Base-by-base conservation (phyloP, 495 filamentous ascomycete species). In the Sordaria brevicollis region DNA sequence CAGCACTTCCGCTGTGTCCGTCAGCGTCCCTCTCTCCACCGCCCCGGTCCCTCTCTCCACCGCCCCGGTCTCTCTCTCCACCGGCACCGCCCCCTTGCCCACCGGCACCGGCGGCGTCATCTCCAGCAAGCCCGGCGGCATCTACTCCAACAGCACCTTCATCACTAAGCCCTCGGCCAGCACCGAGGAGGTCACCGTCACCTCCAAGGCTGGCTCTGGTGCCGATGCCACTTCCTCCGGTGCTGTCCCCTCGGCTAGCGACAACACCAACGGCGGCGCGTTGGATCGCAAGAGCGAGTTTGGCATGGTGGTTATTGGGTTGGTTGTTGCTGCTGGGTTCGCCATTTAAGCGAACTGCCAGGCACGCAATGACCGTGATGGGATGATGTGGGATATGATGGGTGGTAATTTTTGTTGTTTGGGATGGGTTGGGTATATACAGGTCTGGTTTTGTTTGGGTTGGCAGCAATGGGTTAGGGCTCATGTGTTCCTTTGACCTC, bases 11-110 rank as follows among this genome's bases (percentile, higher is more conserved):
- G 17, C 69, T n/a, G 67, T 35, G 79, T 67, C 86, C 86, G 36
- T 82, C 84, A 21, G 85, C 86, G 70, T 83, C 37, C 19, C 33
- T 67, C 6, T 62, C 25, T 67, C 66, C 17, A 67, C 66, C 25
- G 21, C 35, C 21, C 35, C 66, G 38, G 35, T 43, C 66, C 2
- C 35, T 29, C 66, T 67, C n/a, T 67, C 66, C 17, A 67, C 66
- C 25, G 21, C 35, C 21, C 35, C 66, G 38, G 35, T 43, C 66
- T 4, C 35, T 29, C 66, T 67, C n/a, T 49, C 25, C 19, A 67
- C 66, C 66, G 66, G 66, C 43, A 15, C 35, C 17, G 17, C 19
- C 25, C 35, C 66, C 10, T 8, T 49, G 35, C 35, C 21, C 66
- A 67, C 35, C 33, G 33, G 31, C 35, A 67, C 66, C 34, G 38